phyloP scores from a whole-genome alignment of 1,284 basidiomycete genomes.

The Leccinum subrobustum region DNA sequence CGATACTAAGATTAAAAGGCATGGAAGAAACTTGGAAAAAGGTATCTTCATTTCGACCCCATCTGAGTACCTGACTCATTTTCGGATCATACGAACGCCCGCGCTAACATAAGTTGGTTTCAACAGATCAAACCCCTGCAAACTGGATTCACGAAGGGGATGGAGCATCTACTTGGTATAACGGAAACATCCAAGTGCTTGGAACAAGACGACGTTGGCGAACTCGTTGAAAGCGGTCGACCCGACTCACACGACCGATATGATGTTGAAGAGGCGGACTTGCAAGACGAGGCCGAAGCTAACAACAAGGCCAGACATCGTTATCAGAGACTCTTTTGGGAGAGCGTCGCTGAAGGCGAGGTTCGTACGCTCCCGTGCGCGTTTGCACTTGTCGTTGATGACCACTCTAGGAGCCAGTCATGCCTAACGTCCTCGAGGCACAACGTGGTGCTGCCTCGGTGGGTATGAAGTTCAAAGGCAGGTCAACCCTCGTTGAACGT shows the following conservation, averaged over 20 bases:
- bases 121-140: conserved; percentile 56
- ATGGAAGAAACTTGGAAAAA: conserved; percentile 68
- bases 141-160: conserved; percentile 65
- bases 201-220: conserved; percentile 5
- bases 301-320: conserved; percentile 56
- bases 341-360: conserved; percentile 62
- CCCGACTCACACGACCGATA: conserved; percentile 34
- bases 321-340: conserved; percentile 74
- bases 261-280: conserved; percentile 58
- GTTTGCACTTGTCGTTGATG: neutral
- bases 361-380: conserved; percentile 39
- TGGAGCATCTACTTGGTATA: conserved; percentile 66
- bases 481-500: conserved; percentile 36
- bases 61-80: conserved; percentile 45
- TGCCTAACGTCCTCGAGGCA: conserved; percentile 50
- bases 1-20: conserved; percentile 77
- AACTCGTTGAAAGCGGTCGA: conserved; percentile 16
- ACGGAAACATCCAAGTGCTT: conserved; percentile 12
- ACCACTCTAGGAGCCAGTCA: conserved; percentile 47
- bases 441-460: conserved; percentile 39
- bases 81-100: neutral
- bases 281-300: conserved; percentile 54
- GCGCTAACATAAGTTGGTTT: conserved; percentile 19
- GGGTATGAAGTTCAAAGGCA: conserved; percentile 36
- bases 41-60: conserved; percentile 50